Evolutionary conservation across 2,329 filamentous ascomycete genomes (phyloP), one percentile per base, ranked within the genome.

Genomic region (Cladosporium cucumerinum): DNA sequence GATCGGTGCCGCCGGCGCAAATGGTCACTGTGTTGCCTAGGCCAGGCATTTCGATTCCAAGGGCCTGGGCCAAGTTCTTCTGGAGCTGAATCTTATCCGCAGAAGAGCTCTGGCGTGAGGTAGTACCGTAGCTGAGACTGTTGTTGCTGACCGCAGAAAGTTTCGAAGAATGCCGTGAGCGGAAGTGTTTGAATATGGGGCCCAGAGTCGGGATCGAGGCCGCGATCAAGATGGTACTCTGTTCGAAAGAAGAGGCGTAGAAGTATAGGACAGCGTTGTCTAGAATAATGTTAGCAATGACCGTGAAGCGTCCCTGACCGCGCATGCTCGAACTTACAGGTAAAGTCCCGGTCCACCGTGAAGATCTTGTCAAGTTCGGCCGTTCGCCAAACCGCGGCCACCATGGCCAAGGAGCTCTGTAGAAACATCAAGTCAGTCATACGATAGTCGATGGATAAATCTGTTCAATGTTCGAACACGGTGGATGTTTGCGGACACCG

Each of bases 201-300:
- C 60, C 49, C 14, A 62, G 60, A 7, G 60, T 62, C 8, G 60
- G 60, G 34, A 62, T 55, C 21, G 48, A 32, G 25, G 48, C 60
- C 6, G 49, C 49, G 60, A 62, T 62, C 49, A 62, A 32, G 23
- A 62, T 62, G 34, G 49, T 62, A 49, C 60, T 62, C 32, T 62
- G 60, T 26, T 62, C 60, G 49, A 62, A 62, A 36, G 60, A 62
- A 16, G 60, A 62, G 49, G 60, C 60, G 60, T 62, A 62, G 60
- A 62, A 62, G 34, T 46, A 62, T 23, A 51, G 34, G 23, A 62
- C 26, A 11, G 60, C 60, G n/a, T 46, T 55, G 49, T 23, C 60
- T 62, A 14, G 18, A 14, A 21, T 10, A 8, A 32, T 32, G 21
- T 51, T 51, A 51, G 48, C 25, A 8, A 5, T 28, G 12, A 28